Conservation (phyloP, 352 stramenopile species). For the Phytophthora vignae region DNA sequence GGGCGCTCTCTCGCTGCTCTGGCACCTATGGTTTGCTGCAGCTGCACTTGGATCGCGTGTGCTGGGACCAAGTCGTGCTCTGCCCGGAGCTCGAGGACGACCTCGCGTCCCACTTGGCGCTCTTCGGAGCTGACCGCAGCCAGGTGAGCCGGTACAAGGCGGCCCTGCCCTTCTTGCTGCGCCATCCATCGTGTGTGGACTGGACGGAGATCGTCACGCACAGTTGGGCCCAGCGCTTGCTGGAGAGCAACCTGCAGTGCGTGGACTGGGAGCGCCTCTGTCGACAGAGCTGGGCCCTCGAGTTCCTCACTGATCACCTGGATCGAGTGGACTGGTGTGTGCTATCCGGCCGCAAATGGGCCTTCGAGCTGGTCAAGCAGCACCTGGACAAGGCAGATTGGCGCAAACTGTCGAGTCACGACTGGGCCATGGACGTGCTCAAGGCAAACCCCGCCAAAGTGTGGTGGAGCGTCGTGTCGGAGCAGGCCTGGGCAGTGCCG, state of each 20-base stretch:
- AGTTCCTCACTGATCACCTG: neutral
- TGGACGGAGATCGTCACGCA: neutral
- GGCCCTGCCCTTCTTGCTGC: neutral
- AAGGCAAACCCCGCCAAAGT: no score
- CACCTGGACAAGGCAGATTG: no score
- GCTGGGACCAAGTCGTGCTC: slow-evolving; percentile 1
- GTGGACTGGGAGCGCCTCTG: neutral
- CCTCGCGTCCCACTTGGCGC: neutral
- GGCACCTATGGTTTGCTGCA: neutral
- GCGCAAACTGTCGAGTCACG: no score
- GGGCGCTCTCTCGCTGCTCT: neutral
- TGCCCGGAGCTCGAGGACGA: neutral
- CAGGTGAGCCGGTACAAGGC: neutral
- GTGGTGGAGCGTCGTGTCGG: no score
- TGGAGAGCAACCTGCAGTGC: neutral
- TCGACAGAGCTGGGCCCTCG: neutral
- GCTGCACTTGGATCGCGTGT: neutral
- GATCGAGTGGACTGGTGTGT: slow-evolving; percentile 1
- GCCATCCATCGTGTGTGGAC: neutral
- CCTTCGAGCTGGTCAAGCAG: no score
- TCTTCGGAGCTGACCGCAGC: no score
- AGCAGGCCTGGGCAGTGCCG: no score
- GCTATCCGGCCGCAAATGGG: neutral
- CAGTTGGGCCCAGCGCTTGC: neutral
- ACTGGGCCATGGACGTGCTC: no score